Percentiles rank a stretch among this genome's conserved stretches.
These are phyloP conservation scores for Wickerhamiella brachini DNA, from an alignment of 805 yeast genomes.

Conservation along the genomic window DNA sequence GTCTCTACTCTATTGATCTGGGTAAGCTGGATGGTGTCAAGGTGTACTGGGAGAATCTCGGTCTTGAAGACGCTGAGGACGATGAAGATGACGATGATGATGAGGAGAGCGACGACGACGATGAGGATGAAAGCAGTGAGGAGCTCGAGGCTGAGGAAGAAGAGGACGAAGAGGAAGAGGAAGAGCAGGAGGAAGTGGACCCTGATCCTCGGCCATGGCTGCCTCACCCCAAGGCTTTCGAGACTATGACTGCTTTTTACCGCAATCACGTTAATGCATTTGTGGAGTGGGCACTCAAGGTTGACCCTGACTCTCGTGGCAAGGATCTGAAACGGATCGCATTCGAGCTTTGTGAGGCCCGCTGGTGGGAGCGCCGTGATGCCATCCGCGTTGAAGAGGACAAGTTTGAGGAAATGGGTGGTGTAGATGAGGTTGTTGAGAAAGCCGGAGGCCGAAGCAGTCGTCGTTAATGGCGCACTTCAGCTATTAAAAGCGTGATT, in stretches of 20 bases:
- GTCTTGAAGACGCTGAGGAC: conserved; percentile 22
- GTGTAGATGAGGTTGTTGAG: conserved; percentile 78
- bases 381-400: conserved; percentile 82
- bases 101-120: conserved; percentile 61
- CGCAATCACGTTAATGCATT: conserved; percentile 75
- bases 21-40: conserved; percentile 78
- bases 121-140: conserved; percentile 44
- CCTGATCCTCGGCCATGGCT: conserved; percentile 90
- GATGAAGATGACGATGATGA: conserved; percentile 34
- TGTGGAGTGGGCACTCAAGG: conserved; percentile 85
- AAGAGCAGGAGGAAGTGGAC: conserved; percentile 46
- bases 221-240: conserved; percentile 94
- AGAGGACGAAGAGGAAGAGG: conserved; percentile 55
- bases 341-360: conserved; percentile 78
- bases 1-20: conserved; percentile 74
- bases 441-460: conserved; percentile 19
- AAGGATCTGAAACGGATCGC: conserved; percentile 79
- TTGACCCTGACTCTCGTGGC: conserved; percentile 73
- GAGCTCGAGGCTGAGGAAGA: conserved; percentile 39
- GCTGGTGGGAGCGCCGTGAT: conserved; percentile 99
- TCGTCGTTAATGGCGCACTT: neutral
- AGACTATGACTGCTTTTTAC: conserved; percentile 69
- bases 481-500: neutral
- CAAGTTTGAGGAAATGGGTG: conserved; percentile 76
- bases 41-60: conserved; percentile 81